phyloP scores from a whole-genome alignment of 2,329 filamentous ascomycete species.

The Penicillium italicum region DNA sequence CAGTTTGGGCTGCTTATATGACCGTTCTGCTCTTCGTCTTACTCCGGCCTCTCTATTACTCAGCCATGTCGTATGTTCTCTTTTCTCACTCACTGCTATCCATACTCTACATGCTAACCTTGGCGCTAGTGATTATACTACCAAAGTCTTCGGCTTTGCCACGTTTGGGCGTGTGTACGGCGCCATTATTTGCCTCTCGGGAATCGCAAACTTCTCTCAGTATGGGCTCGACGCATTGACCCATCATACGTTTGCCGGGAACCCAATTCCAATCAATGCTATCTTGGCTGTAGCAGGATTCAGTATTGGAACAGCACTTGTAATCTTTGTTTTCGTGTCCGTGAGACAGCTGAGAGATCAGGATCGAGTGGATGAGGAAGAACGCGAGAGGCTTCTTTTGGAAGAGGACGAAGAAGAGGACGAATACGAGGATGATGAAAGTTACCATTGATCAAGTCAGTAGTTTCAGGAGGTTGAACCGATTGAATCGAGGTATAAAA shows the following conservation, averaged over 20 bases:
- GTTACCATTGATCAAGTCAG: neutral
- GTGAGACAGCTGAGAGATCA: conserved; percentile 16
- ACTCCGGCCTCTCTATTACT: conserved; percentile 87
- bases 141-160: conserved; percentile 87
- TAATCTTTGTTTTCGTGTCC: conserved; percentile 57
- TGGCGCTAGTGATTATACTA: conserved; percentile 65
- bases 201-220: conserved; percentile 78
- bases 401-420: conserved; percentile 20
- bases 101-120: neutral
- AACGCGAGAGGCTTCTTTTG: conserved; percentile 26
- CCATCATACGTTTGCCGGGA: conserved; percentile 64
- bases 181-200: conserved; percentile 79
- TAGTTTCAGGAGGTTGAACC: neutral
- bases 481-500: neutral
- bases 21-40: conserved; percentile 80
- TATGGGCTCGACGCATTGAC: conserved; percentile 74
- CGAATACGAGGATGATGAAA: conserved; percentile 1
- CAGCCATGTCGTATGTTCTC: conserved; percentile 64
- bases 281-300: conserved; percentile 62
- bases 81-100: neutral
- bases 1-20: conserved; percentile 61
- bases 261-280: conserved; percentile 76
- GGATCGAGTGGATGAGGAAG: conserved; percentile 19
- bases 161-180: conserved; percentile 93
- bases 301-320: conserved; percentile 61